Evolutionary conservation across 495 filamentous ascomycete species (phyloP), one percentile per base, ranked within the genome.

Genomic region (Aspergillus asperescens): DNA sequence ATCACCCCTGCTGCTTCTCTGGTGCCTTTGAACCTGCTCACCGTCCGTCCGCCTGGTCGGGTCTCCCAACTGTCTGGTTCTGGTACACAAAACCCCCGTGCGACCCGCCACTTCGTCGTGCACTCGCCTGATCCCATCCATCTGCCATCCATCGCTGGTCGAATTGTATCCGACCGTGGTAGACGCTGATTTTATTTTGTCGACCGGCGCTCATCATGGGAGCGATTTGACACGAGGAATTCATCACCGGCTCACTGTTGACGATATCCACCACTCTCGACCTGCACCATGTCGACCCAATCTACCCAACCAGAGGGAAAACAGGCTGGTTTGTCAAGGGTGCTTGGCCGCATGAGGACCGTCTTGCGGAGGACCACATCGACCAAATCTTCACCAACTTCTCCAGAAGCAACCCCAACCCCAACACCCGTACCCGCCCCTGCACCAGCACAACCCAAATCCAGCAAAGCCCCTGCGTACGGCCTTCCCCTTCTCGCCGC

Each of bases 291-390:
- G 70, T 62, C 70, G 48, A 54, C 54, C 15, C 7, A n/a, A n/a
- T n/a, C n/a, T n/a, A n/a, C 44, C 54, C 28, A 60, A 45, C 46
- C 64, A 47, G 67, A 65, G 43, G 70, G 80, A 57, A 82, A 85
- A 72, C 81, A 78, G 52, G 81, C 77, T 60, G 82, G 84, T 20
- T 60, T 88, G 34, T 75, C 77, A 32, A 86, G 77, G 59, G 77
- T 85, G 32, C 62, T 88, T 42, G 77, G 77, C 47, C 76, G 80
- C 56, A 77, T 87, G 66, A 87, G 76, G 70, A 81, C 78, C 4
- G 83, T 82, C 19, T 66, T 85, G 55, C 81, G 75, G 56, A 77
- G 79, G 59, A 71, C 68, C 22, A 64, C 68, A 28, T 72, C 73
- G 23, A 67, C 73, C 50, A 77, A 78, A 52, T 60, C 68, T 41